Conservation (phyloP, 495 filamentous ascomycete species). For the Amphirosellinia nigrospora region DNA sequence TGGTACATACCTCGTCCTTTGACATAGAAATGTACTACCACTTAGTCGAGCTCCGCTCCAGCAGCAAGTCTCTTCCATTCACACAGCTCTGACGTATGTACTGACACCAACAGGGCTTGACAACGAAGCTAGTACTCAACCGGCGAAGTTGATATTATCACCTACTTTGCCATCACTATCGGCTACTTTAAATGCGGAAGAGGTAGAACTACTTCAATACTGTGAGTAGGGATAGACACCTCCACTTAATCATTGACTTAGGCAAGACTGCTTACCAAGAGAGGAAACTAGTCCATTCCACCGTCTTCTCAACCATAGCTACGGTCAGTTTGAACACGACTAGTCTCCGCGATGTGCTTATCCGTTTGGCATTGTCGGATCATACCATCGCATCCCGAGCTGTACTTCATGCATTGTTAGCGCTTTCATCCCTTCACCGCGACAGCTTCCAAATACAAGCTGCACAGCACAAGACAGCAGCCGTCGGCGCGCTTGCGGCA, state of each 20-base stretch:
- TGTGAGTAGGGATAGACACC: slow-evolving; percentile 28
- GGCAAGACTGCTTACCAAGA: neutral
- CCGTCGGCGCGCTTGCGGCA: slow-evolving; percentile 34
- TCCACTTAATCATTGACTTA: neutral
- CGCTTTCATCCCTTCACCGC: slow-evolving; percentile 41
- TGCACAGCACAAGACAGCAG: slow-evolving; percentile 41
- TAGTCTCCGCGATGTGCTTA: slow-evolving; percentile 34
- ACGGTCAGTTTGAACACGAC: slow-evolving; percentile 33
- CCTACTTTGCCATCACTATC: slow-evolving; percentile 15
- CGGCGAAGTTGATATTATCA: slow-evolving; percentile 17
- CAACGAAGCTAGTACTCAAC: neutral
- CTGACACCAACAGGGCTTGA: neutral
- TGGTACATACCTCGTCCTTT: slow-evolving; percentile 32
- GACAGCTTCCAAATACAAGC: slow-evolving; percentile 39
- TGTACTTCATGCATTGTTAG: slow-evolving; percentile 38
- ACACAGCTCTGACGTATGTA: neutral
- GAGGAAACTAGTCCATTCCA: slow-evolving; percentile 27
- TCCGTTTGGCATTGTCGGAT: slow-evolving; percentile 33
- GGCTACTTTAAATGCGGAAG: slow-evolving; percentile 19
- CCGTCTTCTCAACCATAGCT: slow-evolving; percentile 35
- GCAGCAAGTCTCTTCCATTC: slow-evolving; percentile 21
- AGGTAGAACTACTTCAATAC: slow-evolving; percentile 31
- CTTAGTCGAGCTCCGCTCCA: slow-evolving; percentile 17
- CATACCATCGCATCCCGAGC: slow-evolving; percentile 33
- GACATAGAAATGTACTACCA: slow-evolving; percentile 38